phyloP scores from a whole-genome alignment of 768 basidiomycete genomes.

The Lactarius hengduanensis region DNA sequence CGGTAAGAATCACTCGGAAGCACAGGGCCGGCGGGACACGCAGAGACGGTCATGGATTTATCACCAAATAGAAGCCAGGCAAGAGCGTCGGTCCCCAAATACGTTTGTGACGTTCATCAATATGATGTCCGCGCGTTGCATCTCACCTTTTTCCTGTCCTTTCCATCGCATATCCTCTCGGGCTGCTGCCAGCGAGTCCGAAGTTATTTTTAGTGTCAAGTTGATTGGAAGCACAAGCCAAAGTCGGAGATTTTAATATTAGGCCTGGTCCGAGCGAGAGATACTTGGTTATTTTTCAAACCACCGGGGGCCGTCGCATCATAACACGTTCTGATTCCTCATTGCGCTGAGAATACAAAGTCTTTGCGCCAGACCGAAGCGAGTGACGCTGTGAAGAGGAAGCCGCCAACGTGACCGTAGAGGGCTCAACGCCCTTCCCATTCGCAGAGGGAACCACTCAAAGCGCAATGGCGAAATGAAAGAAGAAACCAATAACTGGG shows the following conservation, averaged over 20 bases:
- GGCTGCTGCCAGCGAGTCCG: background rate
- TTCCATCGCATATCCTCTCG: background rate
- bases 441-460: background rate
- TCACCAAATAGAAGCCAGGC: slow-evolving; percentile 6
- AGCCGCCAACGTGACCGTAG: background rate
- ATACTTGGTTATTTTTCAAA: background rate
- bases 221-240: background rate
- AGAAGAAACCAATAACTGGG: background rate
- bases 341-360: background rate
- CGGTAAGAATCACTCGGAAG: slow-evolving; percentile 6
- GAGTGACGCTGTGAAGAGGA: background rate
- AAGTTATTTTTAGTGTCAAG: background rate
- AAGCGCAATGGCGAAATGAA: background rate
- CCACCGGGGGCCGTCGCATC: background rate
- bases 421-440: background rate
- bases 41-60: background rate
- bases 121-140: background rate
- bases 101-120: background rate
- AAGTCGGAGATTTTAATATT: background rate
- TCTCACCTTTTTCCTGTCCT: background rate
- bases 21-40: background rate
- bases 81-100: slow-evolving; percentile 2
- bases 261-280: background rate
- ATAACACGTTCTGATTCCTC: background rate
- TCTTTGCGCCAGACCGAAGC: background rate